Conservation (phyloP, 2,329 filamentous ascomycete species). For the Hypoxylon sp. region DNA sequence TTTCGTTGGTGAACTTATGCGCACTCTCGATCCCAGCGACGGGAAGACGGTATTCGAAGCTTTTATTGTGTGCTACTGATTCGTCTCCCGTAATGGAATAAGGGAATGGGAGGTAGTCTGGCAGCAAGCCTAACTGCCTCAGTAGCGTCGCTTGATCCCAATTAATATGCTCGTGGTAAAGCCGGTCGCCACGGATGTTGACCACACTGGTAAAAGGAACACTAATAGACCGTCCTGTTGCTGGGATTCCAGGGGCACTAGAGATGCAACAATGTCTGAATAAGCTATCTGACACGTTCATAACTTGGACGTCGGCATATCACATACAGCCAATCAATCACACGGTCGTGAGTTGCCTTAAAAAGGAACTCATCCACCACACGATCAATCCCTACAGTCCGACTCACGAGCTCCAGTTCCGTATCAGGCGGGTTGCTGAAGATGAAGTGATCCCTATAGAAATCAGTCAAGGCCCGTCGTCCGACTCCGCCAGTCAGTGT, state of each 20-base stretch:
- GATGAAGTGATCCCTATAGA: constrained; percentile 82
- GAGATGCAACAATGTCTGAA: not conserved
- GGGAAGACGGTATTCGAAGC: constrained; percentile 72
- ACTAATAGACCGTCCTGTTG: constrained; percentile 67
- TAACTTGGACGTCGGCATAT: not conserved
- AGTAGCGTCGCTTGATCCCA: constrained; percentile 79
- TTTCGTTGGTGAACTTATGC: constrained; percentile 65
- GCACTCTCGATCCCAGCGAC: constrained; percentile 70
- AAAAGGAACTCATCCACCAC: constrained; percentile 80
- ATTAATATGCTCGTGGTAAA: constrained; percentile 79
- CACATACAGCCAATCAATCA: constrained; percentile 79
- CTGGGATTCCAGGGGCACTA: constrained; percentile 71
- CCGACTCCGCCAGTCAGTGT: constrained; percentile 81
- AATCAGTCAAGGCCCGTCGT: constrained; percentile 71
- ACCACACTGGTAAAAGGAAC: constrained; percentile 77
- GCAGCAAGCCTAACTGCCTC: constrained; percentile 73
- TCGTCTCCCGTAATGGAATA: constrained; percentile 62
- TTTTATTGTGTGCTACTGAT: constrained; percentile 43
- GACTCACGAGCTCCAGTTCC: constrained; percentile 76
- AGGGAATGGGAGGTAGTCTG: constrained; percentile 75
- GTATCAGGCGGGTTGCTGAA: constrained; percentile 80
- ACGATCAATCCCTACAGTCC: constrained; percentile 79
- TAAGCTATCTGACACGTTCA: not conserved
- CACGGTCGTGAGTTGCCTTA: constrained; percentile 72
- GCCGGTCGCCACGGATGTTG: constrained; percentile 76